These are phyloP conservation scores for Fraxinus dipetala DNA, from an alignment of 305 asterid genomes.

Conservation along the genomic window DNA sequence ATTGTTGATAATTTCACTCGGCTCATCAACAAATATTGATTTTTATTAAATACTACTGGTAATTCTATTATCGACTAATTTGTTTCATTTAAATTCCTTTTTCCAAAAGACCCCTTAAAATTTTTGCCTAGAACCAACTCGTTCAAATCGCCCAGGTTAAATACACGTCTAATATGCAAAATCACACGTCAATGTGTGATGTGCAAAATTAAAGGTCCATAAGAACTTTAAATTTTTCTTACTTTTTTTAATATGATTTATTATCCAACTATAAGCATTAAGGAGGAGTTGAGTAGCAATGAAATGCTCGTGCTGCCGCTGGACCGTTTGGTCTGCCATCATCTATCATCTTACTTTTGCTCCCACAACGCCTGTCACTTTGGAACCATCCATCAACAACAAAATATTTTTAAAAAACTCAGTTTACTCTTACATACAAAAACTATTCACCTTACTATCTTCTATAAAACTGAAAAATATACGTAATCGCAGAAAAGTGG, in stretches of 20 bases:
- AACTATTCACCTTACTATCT: not conserved
- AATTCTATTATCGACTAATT: too few species aligned
- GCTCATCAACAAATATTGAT: not conserved
- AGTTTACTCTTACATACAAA: not conserved
- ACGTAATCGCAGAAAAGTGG: not conserved
- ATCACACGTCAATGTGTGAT: not conserved
- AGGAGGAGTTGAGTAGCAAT: not conserved
- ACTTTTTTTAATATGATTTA: not conserved
- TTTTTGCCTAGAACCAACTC: too few species aligned
- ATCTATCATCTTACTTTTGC: not conserved
- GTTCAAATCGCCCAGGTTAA: too few species aligned
- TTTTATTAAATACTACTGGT: too few species aligned
- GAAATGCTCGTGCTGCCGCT: not conserved
- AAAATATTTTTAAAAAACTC: not conserved
- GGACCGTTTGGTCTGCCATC: constrained; percentile 2
- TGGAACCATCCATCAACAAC: not conserved
- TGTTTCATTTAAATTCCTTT: too few species aligned
- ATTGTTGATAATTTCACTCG: not conserved
- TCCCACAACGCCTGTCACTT: not conserved
- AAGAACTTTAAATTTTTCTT: not conserved
- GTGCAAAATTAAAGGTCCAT: not conserved
- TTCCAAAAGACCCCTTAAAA: not conserved
- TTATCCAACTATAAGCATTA: not conserved
- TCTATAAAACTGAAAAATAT: not conserved
- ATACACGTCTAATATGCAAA: too few species aligned